A percentile compares a stretch with the other conserved stretches of the same genome.
Conservation (phyloP, 1,139 yeast species). For the Blastobotrys aristatus region DNA sequence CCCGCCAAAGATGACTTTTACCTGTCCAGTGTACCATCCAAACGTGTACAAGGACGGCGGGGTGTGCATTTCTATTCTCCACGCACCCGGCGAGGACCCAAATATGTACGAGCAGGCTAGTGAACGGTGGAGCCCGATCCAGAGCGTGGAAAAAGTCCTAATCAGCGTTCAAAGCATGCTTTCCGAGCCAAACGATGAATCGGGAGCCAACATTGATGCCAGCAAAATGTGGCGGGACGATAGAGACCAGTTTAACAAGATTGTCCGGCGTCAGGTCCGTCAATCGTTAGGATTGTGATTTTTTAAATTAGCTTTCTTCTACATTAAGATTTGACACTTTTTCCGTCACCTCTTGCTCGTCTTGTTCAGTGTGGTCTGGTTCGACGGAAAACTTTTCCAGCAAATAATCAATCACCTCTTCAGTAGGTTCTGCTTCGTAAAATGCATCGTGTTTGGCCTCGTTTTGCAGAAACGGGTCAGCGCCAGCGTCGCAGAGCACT, state of each 20-base stretch:
- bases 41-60: conserved; percentile 91
- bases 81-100: conserved; percentile 97
- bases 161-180: conserved; percentile 92
- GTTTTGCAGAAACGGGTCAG: conserved; percentile 79
- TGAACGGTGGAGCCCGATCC: conserved; percentile 98
- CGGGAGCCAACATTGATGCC: conserved; percentile 97
- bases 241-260: conserved; percentile 57
- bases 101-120: conserved; percentile 91
- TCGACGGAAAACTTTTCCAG: conserved; percentile 69
- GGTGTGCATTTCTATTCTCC: conserved; percentile 91
- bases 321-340: not conserved
- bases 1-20: conserved; percentile 82
- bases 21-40: conserved; percentile 85
- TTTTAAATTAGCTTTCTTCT: not conserved
- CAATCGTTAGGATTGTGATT: conserved; percentile 57
- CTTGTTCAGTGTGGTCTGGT: conserved; percentile 33
- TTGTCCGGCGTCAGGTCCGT: conserved; percentile 61
- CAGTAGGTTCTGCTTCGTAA: conserved; percentile 58
- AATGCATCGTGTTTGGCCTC: conserved; percentile 74
- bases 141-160: conserved; percentile 90
- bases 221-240: conserved; percentile 86
- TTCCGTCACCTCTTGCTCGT: not conserved
- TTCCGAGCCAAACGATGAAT: conserved; percentile 94
- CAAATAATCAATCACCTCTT: conserved; percentile 50
- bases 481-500: conserved; percentile 66